Evolutionary conservation across 495 filamentous ascomycete species (phyloP).

Genomic region (Tuber aestivum): DNA sequence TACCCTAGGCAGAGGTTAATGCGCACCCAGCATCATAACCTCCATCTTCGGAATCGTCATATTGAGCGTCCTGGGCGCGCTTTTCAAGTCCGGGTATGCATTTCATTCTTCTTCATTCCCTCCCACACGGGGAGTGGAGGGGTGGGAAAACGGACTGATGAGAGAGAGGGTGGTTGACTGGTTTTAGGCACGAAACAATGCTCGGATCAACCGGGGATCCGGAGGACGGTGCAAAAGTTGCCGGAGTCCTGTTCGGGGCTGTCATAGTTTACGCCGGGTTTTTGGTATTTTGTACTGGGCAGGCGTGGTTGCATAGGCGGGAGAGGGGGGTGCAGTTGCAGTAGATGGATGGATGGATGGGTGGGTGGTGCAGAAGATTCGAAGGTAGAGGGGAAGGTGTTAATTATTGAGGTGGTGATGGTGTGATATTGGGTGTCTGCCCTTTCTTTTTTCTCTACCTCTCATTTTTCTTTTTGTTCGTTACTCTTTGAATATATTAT

Average conservation of each 20-base stretch:
- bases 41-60: conserved; percentile 40
- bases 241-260: conserved; percentile 31
- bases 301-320: conserved; percentile 39
- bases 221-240: conserved; percentile 30
- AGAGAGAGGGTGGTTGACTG: background rate
- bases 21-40: conserved; percentile 26
- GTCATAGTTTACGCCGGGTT: conserved; percentile 39
- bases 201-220: conserved; percentile 37
- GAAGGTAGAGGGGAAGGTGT: background rate
- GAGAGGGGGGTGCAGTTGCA: conserved; percentile 30
- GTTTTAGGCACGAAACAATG: conserved; percentile 35
- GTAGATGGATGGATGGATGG: conserved; percentile 7
- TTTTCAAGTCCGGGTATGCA: conserved; percentile 34
- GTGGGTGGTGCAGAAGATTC: conserved; percentile 14
- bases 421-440: background rate
- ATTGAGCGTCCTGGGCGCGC: conserved; percentile 26
- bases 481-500: background rate
- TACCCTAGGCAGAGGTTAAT: conserved; percentile 6
- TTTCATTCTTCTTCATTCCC: background rate
- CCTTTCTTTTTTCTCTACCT: background rate
- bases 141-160: background rate
- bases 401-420: background rate
- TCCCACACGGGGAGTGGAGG: background rate
- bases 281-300: conserved; percentile 37
- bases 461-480: background rate